phyloP scores from a whole-genome alignment of 1,284 basidiomycete genomes.

The Cryptococcus hybrid region DNA sequence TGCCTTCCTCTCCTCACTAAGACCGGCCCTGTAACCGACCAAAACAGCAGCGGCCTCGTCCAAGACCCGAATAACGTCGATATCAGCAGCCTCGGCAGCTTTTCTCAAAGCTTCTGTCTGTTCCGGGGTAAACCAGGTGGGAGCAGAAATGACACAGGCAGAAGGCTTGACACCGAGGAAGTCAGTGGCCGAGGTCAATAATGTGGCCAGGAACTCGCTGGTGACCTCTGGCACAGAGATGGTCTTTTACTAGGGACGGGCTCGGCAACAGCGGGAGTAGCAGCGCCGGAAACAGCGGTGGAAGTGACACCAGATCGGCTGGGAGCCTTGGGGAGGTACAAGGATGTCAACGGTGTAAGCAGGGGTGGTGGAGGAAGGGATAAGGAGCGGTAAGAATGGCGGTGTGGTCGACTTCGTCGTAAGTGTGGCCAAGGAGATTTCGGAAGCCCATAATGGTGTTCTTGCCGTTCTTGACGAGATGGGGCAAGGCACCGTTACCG shows the following conservation, averaged over 20 bases:
- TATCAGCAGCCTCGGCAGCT: conserved; percentile 76
- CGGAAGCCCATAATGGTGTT: conserved; percentile 96
- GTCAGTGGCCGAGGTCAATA: conserved; percentile 84
- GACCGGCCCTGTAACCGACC: conserved; percentile 50
- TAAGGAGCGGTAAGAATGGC: conserved; percentile 52
- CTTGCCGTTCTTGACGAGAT: conserved; percentile 90
- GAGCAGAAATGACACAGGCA: conserved; percentile 82
- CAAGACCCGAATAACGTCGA: conserved; percentile 77
- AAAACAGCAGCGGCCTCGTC: conserved; percentile 78
- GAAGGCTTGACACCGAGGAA: conserved; percentile 78
- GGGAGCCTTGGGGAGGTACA: conserved; percentile 60
- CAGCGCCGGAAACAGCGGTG: conserved; percentile 58
- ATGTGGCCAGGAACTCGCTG: conserved; percentile 78
- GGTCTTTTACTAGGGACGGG: conserved; percentile 71
- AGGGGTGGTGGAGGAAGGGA: conserved; percentile 71
- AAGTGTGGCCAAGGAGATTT: conserved; percentile 88
- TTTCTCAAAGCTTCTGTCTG: conserved; percentile 71
- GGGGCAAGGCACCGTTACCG: conserved; percentile 91
- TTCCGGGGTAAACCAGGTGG: conserved; percentile 67
- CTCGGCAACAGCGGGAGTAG: conserved; percentile 69
- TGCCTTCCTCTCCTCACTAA: conserved; percentile 47
- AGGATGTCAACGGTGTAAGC: conserved; percentile 85
- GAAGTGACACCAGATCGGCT: conserved; percentile 38
- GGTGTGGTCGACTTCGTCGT: conserved; percentile 51
- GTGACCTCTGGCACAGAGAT: conserved; percentile 83